phyloP scores from a whole-genome alignment of 2,329 filamentous ascomycete species.

The Zarea fungicola region DNA sequence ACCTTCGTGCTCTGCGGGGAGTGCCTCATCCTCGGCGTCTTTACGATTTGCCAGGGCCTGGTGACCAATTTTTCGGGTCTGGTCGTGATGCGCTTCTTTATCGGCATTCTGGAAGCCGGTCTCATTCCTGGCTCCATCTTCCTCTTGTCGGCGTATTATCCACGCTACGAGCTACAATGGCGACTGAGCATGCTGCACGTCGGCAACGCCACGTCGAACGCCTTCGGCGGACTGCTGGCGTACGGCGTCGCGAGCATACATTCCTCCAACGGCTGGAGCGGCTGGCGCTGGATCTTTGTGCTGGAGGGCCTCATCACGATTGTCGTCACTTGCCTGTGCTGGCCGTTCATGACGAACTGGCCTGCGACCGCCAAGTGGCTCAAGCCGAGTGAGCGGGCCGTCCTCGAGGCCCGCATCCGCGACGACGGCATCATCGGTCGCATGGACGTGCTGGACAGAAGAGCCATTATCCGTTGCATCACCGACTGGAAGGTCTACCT shows the following conservation, averaged over 20 bases:
- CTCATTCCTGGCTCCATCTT: slow-evolving; percentile 28
- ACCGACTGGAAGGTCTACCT: slow-evolving; percentile 12
- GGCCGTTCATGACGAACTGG: slow-evolving; percentile 10
- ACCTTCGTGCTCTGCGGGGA: slow-evolving; percentile 27
- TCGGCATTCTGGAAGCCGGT: slow-evolving; percentile 41
- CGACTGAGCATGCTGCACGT: slow-evolving; percentile 31
- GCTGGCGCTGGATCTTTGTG: slow-evolving; percentile 52
- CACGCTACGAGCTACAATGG: slow-evolving; percentile 23
- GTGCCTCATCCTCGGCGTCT: slow-evolving; percentile 27
- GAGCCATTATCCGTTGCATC: slow-evolving; percentile 4
- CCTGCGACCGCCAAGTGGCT: slow-evolving; percentile 7
- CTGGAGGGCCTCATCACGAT: slow-evolving; percentile 38
- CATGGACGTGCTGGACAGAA: slow-evolving; percentile 8
- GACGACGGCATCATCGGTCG: slow-evolving; percentile 8
- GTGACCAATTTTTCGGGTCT: slow-evolving; percentile 41
- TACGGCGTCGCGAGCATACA: slow-evolving; percentile 39
- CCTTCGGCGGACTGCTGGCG: slow-evolving; percentile 41
- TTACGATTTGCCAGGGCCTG: slow-evolving; percentile 40
- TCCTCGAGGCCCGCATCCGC: slow-evolving; percentile 6
- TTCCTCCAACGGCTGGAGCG: slow-evolving; percentile 33
- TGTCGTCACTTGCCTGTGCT: slow-evolving; percentile 6
- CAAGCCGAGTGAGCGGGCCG: not conserved
- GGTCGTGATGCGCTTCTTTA: slow-evolving; percentile 38
- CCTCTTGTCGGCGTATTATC: slow-evolving; percentile 27
- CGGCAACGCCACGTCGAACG: slow-evolving; percentile 32